These are phyloP conservation scores for Berkeleyomyces basicola DNA, from an alignment of 2,329 filamentous ascomycete species.

Conservation along the genomic window DNA sequence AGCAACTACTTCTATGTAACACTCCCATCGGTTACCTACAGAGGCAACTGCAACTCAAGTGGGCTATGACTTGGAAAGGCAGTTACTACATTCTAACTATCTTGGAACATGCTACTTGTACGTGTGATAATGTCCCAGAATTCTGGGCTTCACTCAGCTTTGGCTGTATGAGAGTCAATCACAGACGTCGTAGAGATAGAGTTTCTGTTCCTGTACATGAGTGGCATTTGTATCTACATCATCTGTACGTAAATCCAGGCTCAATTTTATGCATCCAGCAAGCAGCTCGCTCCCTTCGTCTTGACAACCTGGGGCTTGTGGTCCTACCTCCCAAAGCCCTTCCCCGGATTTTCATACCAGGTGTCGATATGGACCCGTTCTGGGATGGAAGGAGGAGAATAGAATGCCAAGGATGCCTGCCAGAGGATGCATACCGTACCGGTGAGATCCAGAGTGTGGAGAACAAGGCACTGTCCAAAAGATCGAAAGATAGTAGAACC, in stretches of 20 bases:
- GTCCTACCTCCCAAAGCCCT: neutral
- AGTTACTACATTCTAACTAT: too few species aligned
- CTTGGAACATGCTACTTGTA: too few species aligned
- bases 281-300: neutral
- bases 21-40: too few species aligned
- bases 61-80: too few species aligned
- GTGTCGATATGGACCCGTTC: neutral
- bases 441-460: neutral
- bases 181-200: conserved; percentile 3
- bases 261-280: neutral
- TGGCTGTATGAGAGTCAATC: too few species aligned
- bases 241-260: neutral
- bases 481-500: neutral
- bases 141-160: too few species aligned
- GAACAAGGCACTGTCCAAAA: neutral
- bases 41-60: too few species aligned
- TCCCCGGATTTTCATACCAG: conserved; percentile 5
- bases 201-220: neutral
- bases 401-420: neutral
- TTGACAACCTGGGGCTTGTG: neutral
- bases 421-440: too few species aligned
- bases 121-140: too few species aligned
- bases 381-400: neutral
- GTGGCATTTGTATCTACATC: too few species aligned
- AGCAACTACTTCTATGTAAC: neutral